A percentile compares a stretch with the other conserved stretches of the same genome.
These are phyloP conservation scores for Beauveria medogensis DNA, from an alignment of 2,329 filamentous ascomycete genomes.

Conservation along the genomic window DNA sequence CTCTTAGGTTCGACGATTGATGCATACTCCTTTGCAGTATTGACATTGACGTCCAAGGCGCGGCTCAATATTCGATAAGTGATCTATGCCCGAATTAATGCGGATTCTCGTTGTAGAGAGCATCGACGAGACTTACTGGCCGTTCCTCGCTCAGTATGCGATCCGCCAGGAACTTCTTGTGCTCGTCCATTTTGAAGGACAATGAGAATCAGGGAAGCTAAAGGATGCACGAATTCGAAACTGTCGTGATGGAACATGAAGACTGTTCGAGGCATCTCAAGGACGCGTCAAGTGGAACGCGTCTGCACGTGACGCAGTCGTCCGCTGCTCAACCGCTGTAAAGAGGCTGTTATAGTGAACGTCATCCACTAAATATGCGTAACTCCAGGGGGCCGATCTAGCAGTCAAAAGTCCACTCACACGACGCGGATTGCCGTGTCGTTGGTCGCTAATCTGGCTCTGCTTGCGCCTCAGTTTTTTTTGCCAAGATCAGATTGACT, in stretches of 20 bases:
- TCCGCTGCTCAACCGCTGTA: background rate
- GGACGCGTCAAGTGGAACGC: constrained; percentile 9
- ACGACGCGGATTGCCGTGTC: constrained; percentile 3
- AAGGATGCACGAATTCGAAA: background rate
- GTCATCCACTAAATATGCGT: background rate
- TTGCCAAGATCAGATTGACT: background rate
- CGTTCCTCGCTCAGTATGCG: constrained; percentile 69
- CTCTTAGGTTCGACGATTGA: constrained; percentile 22
- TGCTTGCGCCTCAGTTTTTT: background rate
- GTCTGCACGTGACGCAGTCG: constrained; percentile 8
- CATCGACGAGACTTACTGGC: constrained; percentile 42
- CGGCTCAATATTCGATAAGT: constrained; percentile 82
- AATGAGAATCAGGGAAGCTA: background rate
- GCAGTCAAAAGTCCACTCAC: background rate
- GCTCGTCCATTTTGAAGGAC: constrained; percentile 43
- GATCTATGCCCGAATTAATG: constrained; percentile 44
- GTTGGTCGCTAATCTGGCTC: background rate
- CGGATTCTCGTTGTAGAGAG: background rate
- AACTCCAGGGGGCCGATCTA: background rate
- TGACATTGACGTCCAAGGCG: constrained; percentile 74
- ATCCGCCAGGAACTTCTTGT: constrained; percentile 65
- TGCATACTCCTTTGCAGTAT: constrained; percentile 77
- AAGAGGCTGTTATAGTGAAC: background rate
- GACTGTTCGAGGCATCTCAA: background rate
- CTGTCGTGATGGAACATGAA: background rate